A percentile compares a stretch with the other conserved stretches of the same genome.
These are phyloP conservation scores for Passiflora organensis DNA, from an alignment of 345 rosid genomes.

Conservation along the genomic window DNA sequence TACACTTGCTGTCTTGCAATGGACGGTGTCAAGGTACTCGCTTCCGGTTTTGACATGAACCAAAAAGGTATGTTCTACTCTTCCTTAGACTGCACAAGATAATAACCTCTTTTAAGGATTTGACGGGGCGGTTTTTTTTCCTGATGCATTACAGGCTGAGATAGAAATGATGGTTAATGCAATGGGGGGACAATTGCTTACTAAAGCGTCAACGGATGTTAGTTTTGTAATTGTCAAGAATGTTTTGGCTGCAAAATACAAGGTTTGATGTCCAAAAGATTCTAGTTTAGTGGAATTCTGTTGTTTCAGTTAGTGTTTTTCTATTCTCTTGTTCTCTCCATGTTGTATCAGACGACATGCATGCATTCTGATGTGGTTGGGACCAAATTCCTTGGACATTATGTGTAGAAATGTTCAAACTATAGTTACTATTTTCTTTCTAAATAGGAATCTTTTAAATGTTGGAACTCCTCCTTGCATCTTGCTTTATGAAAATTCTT, in stretches of 20 bases:
- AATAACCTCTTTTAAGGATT: no score
- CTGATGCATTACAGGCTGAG: constrained; percentile 50
- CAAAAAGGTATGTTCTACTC: constrained; percentile 53
- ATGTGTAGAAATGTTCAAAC: no score
- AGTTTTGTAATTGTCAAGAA: constrained; percentile 82
- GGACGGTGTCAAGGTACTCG: constrained; percentile 84
- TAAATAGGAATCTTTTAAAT: no score
- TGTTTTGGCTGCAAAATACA: constrained; percentile 91
- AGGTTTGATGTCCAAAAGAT: constrained; percentile 46
- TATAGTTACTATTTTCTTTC: no score
- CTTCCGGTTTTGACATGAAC: constrained; percentile 77
- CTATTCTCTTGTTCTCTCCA: no score
- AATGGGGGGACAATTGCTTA: constrained; percentile 73
- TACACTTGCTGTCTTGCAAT: constrained; percentile 91
- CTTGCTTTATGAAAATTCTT: no score
- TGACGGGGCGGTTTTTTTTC: no score
- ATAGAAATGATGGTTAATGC: constrained; percentile 67
- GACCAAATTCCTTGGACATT: not conserved
- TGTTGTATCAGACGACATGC: no score
- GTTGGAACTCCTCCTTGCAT: no score
- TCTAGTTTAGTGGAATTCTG: not conserved
- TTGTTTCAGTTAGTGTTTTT: not conserved
- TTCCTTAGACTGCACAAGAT: no score
- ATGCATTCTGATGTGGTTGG: not conserved
- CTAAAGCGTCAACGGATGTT: constrained; percentile 62